Conservation (phyloP, 2,329 filamentous ascomycete genomes). For the Fusarium burgessii region DNA sequence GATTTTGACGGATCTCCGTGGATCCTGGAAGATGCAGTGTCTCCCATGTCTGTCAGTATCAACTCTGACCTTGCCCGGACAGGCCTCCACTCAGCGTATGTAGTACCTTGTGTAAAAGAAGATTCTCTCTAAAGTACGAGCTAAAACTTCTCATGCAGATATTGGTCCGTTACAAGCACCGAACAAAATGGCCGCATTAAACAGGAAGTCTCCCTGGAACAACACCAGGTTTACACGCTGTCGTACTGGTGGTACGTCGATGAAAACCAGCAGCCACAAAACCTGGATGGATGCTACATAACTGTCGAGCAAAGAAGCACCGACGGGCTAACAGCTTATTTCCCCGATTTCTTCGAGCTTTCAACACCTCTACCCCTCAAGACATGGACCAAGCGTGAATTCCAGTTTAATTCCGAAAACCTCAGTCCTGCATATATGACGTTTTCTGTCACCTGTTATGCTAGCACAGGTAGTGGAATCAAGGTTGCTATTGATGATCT, state of each 20-base stretch:
- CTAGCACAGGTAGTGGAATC: neutral
- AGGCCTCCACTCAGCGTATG: neutral
- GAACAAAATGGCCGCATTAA: fast-evolving
- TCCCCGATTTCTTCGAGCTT: fast-evolving
- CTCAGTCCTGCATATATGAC: neutral
- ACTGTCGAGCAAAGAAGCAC: fast-evolving
- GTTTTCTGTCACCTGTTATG: neutral
- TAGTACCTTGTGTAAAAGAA: fast-evolving
- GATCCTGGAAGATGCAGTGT: fast-evolving
- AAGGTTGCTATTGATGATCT: neutral
- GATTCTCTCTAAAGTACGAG: neutral
- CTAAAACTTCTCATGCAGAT: neutral
- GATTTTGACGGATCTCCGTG: neutral
- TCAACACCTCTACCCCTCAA: neutral
- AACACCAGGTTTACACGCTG: neutral
- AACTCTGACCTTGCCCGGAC: neutral
- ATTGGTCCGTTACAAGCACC: neutral
- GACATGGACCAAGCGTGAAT: neutral
- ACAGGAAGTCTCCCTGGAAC: neutral
- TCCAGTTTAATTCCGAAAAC: neutral
- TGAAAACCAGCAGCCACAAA: neutral
- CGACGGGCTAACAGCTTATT: neutral
- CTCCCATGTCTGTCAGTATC: neutral
- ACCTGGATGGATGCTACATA: neutral
- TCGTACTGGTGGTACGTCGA: neutral